Conservation (phyloP, 106 monocot species). For the Dendrobium nobile region DNA sequence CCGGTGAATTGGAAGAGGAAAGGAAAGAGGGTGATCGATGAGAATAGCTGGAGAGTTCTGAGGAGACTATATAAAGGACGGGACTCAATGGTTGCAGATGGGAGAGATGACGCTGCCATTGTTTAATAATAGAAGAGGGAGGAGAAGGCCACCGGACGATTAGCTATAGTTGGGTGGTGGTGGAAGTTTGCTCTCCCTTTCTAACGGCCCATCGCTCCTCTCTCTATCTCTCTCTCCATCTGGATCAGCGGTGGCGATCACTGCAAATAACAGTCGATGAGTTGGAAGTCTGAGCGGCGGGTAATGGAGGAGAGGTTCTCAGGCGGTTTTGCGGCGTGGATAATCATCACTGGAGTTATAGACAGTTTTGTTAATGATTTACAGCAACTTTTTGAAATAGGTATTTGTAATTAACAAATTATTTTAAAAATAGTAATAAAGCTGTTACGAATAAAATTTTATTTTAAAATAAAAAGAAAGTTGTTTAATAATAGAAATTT, state of each 20-base stretch:
- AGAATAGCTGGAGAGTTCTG: background rate
- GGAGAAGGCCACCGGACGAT: background rate
- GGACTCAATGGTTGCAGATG: background rate
- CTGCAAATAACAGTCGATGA: slow-evolving; percentile 1
- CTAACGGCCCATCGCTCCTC: no score
- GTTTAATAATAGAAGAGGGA: background rate
- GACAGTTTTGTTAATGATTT: no score
- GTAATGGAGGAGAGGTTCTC: background rate
- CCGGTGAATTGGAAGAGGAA: background rate
- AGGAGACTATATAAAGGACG: background rate
- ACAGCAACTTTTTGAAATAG: no score
- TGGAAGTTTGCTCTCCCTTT: background rate
- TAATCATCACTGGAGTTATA: no score
- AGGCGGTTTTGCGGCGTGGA: no score
- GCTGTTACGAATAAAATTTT: no score
- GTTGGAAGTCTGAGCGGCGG: background rate
- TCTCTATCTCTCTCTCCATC: no score
- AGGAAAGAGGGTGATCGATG: background rate
- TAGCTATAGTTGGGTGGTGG: background rate
- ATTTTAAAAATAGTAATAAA: no score
- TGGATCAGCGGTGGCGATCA: background rate
- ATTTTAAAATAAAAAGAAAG: no score
- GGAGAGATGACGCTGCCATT: background rate
- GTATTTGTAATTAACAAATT: no score
- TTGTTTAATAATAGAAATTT: no score